Conservation (phyloP, 1,284 basidiomycete species). For the Melampsora medusae region DNA sequence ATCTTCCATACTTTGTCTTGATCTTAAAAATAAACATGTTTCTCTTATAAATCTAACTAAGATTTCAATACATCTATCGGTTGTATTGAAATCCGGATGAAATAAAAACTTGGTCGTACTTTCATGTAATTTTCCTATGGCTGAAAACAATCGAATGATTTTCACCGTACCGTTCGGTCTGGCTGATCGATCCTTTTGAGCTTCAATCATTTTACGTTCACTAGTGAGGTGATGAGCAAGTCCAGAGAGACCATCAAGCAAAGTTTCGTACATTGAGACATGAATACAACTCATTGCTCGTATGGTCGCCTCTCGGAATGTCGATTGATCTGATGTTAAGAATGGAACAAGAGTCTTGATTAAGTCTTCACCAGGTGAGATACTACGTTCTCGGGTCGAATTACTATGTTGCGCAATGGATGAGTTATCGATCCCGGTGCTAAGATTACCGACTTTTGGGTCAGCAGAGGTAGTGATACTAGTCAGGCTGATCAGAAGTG, state of each 20-base stretch:
- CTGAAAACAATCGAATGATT: slow-evolving; percentile 39
- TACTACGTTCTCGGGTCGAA: slow-evolving; percentile 23
- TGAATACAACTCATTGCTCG: slow-evolving; percentile 41
- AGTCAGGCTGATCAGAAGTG: slow-evolving; percentile 37
- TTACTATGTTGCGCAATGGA: slow-evolving; percentile 25
- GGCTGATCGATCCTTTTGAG: slow-evolving; percentile 42
- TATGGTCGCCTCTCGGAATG: slow-evolving; percentile 32
- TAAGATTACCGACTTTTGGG: slow-evolving; percentile 31
- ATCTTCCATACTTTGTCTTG: slow-evolving; percentile 38
- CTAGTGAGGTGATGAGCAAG: slow-evolving; percentile 44
- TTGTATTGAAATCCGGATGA: slow-evolving; percentile 23
- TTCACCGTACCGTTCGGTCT: slow-evolving; percentile 28
- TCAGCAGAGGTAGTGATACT: slow-evolving; percentile 43
- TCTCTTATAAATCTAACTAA: slow-evolving; percentile 32
- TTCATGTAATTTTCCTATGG: slow-evolving; percentile 43
- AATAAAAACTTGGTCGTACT: slow-evolving; percentile 36
- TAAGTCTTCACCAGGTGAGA: slow-evolving; percentile 41
- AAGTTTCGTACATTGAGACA: slow-evolving; percentile 41
- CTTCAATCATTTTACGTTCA: slow-evolving; percentile 44
- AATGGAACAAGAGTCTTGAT: slow-evolving; percentile 43
- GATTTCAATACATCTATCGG: slow-evolving; percentile 28
- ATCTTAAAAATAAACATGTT: slow-evolving; percentile 39
- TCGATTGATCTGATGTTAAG: slow-evolving; percentile 42
- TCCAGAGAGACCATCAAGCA: slow-evolving; percentile 40
- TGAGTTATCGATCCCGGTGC: slow-evolving; percentile 27